Evolutionary conservation across 345 rosid species (phyloP).

Genomic region (Dimocarpus longan): DNA sequence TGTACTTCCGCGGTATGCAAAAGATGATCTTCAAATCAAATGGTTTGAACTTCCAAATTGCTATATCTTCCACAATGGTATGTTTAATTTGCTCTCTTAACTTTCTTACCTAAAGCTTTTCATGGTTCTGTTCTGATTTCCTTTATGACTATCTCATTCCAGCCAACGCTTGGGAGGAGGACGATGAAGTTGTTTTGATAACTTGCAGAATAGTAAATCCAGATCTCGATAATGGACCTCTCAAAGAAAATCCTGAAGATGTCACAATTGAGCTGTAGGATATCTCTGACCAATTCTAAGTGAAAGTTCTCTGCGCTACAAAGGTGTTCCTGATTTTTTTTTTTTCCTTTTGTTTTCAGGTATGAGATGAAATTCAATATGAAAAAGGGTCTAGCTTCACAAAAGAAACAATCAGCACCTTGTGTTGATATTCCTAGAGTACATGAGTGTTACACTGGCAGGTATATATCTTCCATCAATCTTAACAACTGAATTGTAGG

Average conservation of each 20-base stretch:
- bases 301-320: neutral
- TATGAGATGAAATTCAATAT: constrained; percentile 96
- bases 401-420: constrained; percentile 76
- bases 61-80: constrained; percentile 92
- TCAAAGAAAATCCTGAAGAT: constrained; percentile 74
- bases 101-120: neutral
- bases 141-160: constrained; percentile 20
- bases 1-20: constrained; percentile 88
- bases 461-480: constrained; percentile 37
- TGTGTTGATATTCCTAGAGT: constrained; percentile 90
- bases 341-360: constrained; percentile 39
- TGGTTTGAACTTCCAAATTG: constrained; percentile 99
- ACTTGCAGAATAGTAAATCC: constrained; percentile 81
- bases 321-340: neutral
- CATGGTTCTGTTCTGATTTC: constrained; percentile 18
- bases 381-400: constrained; percentile 79
- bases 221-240: constrained; percentile 73
- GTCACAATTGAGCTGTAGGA: constrained; percentile 73
- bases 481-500: neutral
- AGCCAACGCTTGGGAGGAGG: constrained; percentile 99
- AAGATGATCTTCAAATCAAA: constrained; percentile 74
- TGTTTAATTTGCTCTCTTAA: constrained; percentile 12
- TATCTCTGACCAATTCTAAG: constrained; percentile 7
- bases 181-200: constrained; percentile 83
- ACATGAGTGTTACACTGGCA: constrained; percentile 82